A percentile compares a stretch with the other conserved stretches of the same genome.
Evolutionary conservation across 352 stramenopile species (phyloP).

Genomic region (Globisporangium cystogenes): DNA sequence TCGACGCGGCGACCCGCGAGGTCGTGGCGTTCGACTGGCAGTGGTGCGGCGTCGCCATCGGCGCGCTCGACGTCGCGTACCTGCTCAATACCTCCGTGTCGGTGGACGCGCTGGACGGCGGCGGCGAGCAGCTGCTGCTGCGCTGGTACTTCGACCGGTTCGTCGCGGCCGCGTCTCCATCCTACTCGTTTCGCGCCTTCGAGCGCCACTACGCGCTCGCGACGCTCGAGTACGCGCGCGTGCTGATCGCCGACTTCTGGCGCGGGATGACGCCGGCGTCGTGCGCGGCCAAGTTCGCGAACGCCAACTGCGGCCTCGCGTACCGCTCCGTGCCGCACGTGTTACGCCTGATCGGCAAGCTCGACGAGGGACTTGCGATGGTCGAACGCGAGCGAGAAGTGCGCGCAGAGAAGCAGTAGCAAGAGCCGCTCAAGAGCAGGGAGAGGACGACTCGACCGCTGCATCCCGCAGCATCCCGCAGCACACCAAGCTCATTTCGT

Average conservation of each 20-base stretch:
- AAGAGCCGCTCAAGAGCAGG: too few relatives aligned
- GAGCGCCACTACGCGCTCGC: slow-evolving; percentile 52
- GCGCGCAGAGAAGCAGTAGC: not conserved
- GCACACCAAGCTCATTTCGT: too few relatives aligned
- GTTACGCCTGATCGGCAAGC: slow-evolving; percentile 43
- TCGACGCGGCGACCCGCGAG: slow-evolving; percentile 27
- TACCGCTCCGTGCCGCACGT: slow-evolving; percentile 65
- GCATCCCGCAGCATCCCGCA: too few relatives aligned
- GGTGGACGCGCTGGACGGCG: slow-evolving; percentile 29
- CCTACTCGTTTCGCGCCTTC: slow-evolving; percentile 48
- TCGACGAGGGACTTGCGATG: slow-evolving; percentile 27
- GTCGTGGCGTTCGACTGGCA: slow-evolving; percentile 75
- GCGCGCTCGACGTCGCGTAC: slow-evolving; percentile 59
- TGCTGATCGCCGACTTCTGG: slow-evolving; percentile 68
- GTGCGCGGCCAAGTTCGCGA: slow-evolving; percentile 29
- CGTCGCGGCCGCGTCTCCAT: slow-evolving; percentile 7
- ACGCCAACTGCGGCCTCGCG: slow-evolving; percentile 64
- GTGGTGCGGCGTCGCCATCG: slow-evolving; percentile 56
- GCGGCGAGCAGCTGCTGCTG: slow-evolving; percentile 31
- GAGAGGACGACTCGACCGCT: too few relatives aligned
- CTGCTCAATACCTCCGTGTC: slow-evolving; percentile 60
- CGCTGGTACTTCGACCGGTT: slow-evolving; percentile 52
- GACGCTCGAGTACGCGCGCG: slow-evolving; percentile 55
- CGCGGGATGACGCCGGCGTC: slow-evolving; percentile 35
- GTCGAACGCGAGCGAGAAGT: slow-evolving; percentile 28